Conservation (phyloP, 352 stramenopile genomes). For the Phytophthora parvispora region DNA sequence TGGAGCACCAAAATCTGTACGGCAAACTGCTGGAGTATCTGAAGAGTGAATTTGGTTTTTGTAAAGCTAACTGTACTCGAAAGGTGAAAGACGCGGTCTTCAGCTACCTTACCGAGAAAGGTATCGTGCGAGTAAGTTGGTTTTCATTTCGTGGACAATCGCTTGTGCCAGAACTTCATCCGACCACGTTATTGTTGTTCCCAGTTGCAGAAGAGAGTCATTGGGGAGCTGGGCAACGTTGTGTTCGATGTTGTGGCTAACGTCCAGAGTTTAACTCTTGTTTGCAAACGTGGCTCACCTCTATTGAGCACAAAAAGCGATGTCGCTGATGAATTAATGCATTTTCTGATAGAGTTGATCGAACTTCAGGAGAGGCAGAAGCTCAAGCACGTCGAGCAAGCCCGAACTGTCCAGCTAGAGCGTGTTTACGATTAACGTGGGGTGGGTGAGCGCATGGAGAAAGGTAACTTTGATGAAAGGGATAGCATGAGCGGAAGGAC, state of each 20-base stretch:
- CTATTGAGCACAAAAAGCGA: conserved; percentile 45
- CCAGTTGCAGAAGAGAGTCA: not conserved
- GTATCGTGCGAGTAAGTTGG: not conserved
- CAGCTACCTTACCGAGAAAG: not conserved
- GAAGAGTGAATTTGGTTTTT: not conserved
- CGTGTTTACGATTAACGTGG: not conserved
- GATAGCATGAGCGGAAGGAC: conserved; percentile 3
- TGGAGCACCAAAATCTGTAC: not conserved
- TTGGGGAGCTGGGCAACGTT: conserved; percentile 17
- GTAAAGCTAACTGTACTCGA: not conserved
- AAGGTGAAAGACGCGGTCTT: not conserved
- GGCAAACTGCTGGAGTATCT: not conserved
- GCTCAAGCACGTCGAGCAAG: conserved; percentile 18
- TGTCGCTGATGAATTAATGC: conserved; percentile 50
- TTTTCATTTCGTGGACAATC: not conserved
- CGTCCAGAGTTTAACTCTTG: conserved; percentile 51
- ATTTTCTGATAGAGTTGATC: conserved; percentile 51
- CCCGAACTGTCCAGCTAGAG: not conserved
- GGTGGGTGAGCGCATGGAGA: no score
- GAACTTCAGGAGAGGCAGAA: conserved; percentile 39
- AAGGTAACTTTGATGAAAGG: conserved; percentile 1
- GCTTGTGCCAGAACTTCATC: not conserved
- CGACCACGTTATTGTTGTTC: not conserved
- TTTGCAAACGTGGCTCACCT: conserved; percentile 34
- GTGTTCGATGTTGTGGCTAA: conserved; percentile 47